These are phyloP conservation scores for Closterium sp. DNA, from an alignment of 139 green algal species.

Conservation along the genomic window DNA sequence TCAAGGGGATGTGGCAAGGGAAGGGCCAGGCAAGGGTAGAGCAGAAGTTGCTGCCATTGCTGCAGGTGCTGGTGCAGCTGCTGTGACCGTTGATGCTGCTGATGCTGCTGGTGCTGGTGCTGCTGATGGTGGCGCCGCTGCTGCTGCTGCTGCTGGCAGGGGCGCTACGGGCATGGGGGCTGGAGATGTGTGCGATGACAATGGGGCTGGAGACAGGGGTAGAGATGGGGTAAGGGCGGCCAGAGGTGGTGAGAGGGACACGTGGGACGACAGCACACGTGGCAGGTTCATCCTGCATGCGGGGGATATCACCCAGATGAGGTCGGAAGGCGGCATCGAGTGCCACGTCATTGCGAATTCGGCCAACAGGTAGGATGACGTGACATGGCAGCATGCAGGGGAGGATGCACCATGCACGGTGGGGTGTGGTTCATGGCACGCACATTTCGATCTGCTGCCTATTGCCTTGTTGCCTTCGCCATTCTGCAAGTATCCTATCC, in stretches of 20 bases:
- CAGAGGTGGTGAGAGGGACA: neutral
- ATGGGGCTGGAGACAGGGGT: neutral
- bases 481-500: too few relatives aligned
- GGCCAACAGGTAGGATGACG: slow-evolving; percentile 31
- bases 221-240: neutral
- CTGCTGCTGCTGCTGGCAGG: neutral
- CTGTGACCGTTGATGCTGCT: neutral
- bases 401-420: neutral
- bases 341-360: slow-evolving; percentile 48
- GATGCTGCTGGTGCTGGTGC: too few relatives aligned
- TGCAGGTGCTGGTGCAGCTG: neutral
- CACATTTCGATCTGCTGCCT: neutral
- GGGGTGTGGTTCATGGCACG: too few relatives aligned
- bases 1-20: neutral
- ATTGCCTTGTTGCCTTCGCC: too few relatives aligned
- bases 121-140: neutral
- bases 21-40: neutral
- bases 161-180: neutral
- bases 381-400: neutral
- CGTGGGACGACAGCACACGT: neutral
- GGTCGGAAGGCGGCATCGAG: neutral
- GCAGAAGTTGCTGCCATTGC: neutral
- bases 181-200: neutral
- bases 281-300: slow-evolving; percentile 19
- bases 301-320: slow-evolving; percentile 43